These are phyloP conservation scores for Xylaria curta DNA, from an alignment of 495 filamentous ascomycete genomes.

Conservation along the genomic window DNA sequence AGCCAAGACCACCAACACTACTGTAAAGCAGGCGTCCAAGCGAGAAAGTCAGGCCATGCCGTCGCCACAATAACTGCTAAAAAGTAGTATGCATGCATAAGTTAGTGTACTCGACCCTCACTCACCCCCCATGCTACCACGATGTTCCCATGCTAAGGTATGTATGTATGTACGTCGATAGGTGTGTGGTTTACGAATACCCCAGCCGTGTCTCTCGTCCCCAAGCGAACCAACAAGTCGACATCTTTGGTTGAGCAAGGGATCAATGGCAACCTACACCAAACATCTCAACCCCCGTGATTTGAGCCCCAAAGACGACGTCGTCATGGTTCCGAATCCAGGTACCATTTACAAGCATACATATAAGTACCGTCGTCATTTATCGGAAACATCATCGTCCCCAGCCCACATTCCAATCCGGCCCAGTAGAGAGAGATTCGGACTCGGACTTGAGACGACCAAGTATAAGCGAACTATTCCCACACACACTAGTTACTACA, in stretches of 20 bases:
- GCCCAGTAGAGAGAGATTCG: neutral
- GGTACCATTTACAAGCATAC: neutral
- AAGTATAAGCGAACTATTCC: neutral
- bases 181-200: neutral
- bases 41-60: constrained; percentile 10
- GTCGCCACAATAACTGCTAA: constrained; percentile 1
- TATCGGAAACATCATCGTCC: constrained; percentile 9
- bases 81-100: neutral
- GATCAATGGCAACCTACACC: constrained; percentile 8
- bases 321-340: neutral
- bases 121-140: neutral
- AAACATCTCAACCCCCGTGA: neutral
- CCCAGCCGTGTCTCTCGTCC: constrained; percentile 1
- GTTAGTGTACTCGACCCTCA: neutral
- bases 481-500: neutral
- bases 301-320: constrained; percentile 3
- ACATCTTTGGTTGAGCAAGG: constrained; percentile 5
- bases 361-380: neutral
- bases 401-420: neutral
- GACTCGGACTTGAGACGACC: neutral
- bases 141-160: neutral
- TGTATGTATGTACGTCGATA: neutral
- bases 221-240: constrained; percentile 2
- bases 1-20: constrained; percentile 1
- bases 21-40: constrained; percentile 9